Base-by-base conservation (phyloP, 306 rosid species). In the Quercus mongolica region DNA sequence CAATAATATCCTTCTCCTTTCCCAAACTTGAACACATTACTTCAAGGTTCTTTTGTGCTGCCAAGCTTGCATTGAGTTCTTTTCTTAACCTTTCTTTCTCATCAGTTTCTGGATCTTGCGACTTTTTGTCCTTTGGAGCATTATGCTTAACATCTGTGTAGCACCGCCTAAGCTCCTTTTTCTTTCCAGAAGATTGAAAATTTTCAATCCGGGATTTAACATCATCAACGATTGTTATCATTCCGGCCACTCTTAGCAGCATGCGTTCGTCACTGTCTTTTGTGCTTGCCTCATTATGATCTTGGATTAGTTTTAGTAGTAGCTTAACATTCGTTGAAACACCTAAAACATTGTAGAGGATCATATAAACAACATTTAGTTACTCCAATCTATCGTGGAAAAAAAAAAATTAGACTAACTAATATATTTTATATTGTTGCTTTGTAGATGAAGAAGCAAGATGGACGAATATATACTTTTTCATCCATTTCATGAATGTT, bases 1-100 rank as follows among this genome's bases (percentile, higher is more conserved):
- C 97, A 80, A 95, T 95, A n/a, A 95, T 95, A 74, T 93, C 93
- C 71, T 91, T 93, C 87, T 95, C 99, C 77, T 91, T 95, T 69
- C 99, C 99, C 87, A 95, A 82, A 82, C 99, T 91, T 0, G 94
- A 83, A 73, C 99, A 95, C 94, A 95, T 79, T 41, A 90, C 88
- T 78, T 95, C 96, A 19, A 95, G 94, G 90, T 96, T 95, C 79
- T 89, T 92, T 14, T 93, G 76, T 0, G 96, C 93, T 5, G 89
- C 85, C 77, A 90, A 73, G 84, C 98, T 91, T 2, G 96, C 87
- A 5, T 81, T 86, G 13, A 95, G 96, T 86, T 93, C 92, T 72
- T 82, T 90, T 83, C 88, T 83, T 11, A 93, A 81, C 83, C 38
- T 89, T 33, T 95, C 98, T 80, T 93, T 93, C 86, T 91, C 99